Base-by-base conservation (phyloP, 1,284 basidiomycete genomes). In the Sanghuangporus baumii region DNA sequence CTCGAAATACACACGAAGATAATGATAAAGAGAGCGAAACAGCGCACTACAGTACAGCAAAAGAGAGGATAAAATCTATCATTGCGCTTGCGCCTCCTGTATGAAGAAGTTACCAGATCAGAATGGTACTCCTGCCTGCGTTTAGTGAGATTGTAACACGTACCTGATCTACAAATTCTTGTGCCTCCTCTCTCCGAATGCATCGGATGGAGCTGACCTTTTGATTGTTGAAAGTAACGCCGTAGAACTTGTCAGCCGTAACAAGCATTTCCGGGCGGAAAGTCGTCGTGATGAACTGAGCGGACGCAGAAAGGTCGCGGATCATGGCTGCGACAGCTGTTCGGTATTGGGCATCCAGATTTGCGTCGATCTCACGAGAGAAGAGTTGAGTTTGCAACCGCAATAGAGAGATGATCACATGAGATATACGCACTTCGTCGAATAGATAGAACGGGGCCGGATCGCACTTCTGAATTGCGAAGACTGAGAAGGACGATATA, bases 381-480 rank as follows among this genome's bases (percentile, higher is more conserved):
- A 14, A 12, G 60, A 26, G 63, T 51, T 16, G 60, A 46, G 61
- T 26, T 48, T 55, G 50, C 5, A 26, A 26, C 23, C 6, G n/a
- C 57, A 16, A 59, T 11, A 31, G 52, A 43, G 36, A 14, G 61
- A 43, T 52, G 61, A 43, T 52, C 11, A 7, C 16, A 31, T 31
- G 26, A 31, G 43, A n/a, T n/a, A 51, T 40, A 59, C 74, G 41
- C 68, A 88, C 89, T 81, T 99, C 97, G 73, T 99, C 97, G 72
- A 99, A 99, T n/a, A 99, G 82, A 75, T 99, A 99, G 79, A 99
- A 99, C 0, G 97, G 97, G 0, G 97, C 97, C 0, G 97, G 97
- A 72, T 99, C 97, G 74, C 96, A 98, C 75, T 97, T 98, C 74
- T 99, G 97, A 69, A 99, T 99, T 7, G 96, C 95, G 72, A 99